Evolutionary conservation across 176 grass and related monocot species (phyloP).

Genomic region (Musa beccarii): DNA sequence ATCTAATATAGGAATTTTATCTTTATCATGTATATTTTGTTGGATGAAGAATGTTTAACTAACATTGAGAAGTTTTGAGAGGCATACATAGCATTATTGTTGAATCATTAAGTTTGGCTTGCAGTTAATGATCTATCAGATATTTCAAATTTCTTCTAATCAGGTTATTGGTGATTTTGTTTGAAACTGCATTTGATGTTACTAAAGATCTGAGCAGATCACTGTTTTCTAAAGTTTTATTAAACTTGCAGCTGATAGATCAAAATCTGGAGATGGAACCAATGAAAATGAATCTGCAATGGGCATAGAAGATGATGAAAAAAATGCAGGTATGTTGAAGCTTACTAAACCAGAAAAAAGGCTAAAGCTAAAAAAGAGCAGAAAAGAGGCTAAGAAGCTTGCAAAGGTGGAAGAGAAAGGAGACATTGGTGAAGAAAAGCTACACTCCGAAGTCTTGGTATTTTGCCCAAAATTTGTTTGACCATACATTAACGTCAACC

Average conservation of each 20-base stretch:
- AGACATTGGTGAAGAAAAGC: conserved; percentile 37
- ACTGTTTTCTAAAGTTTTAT: not conserved
- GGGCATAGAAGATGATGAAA: conserved; percentile 27
- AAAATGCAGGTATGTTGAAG: conserved; percentile 15
- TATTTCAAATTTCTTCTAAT: too few species aligned
- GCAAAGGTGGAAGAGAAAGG: conserved; percentile 29
- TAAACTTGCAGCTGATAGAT: conserved; percentile 43
- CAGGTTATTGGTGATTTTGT: not conserved
- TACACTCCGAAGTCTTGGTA: conserved; percentile 84
- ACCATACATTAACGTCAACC: conserved; percentile 7
- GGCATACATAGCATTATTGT: too few species aligned
- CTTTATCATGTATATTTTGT: too few species aligned
- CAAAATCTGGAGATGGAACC: conserved; percentile 29
- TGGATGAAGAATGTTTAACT: too few species aligned
- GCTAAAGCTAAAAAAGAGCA: conserved; percentile 40
- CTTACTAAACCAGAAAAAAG: conserved; percentile 49
- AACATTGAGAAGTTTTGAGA: too few species aligned
- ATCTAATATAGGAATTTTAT: too few species aligned
- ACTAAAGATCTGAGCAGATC: not conserved
- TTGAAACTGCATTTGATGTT: not conserved
- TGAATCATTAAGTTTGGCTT: too few species aligned
- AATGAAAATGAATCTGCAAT: conserved; percentile 20
- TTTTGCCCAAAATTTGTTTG: conserved; percentile 6
- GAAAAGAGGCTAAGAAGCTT: conserved; percentile 52
- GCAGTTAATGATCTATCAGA: too few species aligned